Conservation (phyloP, 345 rosid genomes). For the Carallia brachiata region DNA sequence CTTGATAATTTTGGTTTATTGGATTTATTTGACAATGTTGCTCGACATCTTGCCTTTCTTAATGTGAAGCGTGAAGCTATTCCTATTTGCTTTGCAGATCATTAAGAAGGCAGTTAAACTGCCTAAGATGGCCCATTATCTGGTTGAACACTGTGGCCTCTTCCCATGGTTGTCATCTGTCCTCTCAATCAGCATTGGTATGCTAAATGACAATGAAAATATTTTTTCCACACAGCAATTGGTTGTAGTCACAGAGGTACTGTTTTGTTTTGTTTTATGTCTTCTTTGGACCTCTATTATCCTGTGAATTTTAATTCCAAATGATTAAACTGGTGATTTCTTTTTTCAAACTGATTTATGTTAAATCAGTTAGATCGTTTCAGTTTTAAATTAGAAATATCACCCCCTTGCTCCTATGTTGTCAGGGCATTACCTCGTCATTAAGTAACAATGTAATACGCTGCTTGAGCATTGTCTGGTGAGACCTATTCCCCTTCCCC, state of each 20-base stretch:
- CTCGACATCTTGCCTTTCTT: neutral
- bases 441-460: too few species aligned
- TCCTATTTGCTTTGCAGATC: conserved; percentile 48
- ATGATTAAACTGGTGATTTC: too few species aligned
- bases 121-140: conserved; percentile 53
- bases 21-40: neutral
- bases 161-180: conserved; percentile 74
- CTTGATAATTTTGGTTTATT: neutral
- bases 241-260: conserved; percentile 60
- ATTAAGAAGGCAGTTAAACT: conserved; percentile 67
- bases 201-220: conserved; percentile 38
- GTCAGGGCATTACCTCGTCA: too few species aligned
- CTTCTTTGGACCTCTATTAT: neutral
- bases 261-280: neutral
- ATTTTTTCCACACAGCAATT: conserved; percentile 32
- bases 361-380: too few species aligned
- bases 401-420: too few species aligned
- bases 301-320: neutral
- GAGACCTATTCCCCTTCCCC: too few species aligned
- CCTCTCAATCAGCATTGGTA: conserved; percentile 35
- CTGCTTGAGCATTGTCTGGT: too few species aligned
- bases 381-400: too few species aligned
- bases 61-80: neutral
- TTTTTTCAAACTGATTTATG: too few species aligned
- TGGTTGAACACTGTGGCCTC: conserved; percentile 66